Conservation (phyloP, 306 rosid species). For the Erythrophleum fordii region DNA sequence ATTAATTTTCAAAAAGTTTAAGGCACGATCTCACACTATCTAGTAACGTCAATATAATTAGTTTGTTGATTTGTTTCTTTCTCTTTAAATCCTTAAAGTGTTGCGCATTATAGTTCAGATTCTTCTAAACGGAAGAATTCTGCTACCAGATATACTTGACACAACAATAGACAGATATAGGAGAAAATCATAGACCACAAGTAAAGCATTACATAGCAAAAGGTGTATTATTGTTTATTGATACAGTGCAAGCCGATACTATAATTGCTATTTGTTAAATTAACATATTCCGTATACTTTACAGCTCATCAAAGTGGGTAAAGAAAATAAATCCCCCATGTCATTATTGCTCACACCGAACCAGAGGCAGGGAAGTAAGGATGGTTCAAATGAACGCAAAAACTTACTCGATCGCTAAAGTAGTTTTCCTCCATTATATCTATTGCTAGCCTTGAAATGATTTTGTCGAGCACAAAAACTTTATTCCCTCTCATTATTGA, state of each 20-base stretch:
- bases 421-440: conserved; percentile 8
- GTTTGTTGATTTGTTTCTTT: conserved; percentile 21
- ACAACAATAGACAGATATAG: not conserved
- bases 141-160: conserved; percentile 15
- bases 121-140: not conserved
- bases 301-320: conserved; percentile 41
- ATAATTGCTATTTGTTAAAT: conserved; percentile 25
- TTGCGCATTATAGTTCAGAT: conserved; percentile 31
- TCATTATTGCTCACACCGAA: not conserved
- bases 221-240: not conserved
- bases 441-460: conserved; percentile 41
- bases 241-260: conserved; percentile 13
- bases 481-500: conserved; percentile 26
- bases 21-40: conserved; percentile 28
- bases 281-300: conserved; percentile 25
- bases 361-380: not conserved
- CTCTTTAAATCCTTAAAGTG: conserved; percentile 11
- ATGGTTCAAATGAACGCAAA: not conserved
- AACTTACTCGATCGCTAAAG: not conserved
- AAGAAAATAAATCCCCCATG: conserved; percentile 12
- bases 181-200: conserved; percentile 32
- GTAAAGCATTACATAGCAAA: conserved; percentile 3
- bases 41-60: conserved; percentile 3
- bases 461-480: conserved; percentile 52
- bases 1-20: not conserved